Percentiles rank a stretch among this genome's conserved stretches.
Conservation (phyloP, 2,329 filamentous ascomycete genomes). For the Sarocladium oryzae region DNA sequence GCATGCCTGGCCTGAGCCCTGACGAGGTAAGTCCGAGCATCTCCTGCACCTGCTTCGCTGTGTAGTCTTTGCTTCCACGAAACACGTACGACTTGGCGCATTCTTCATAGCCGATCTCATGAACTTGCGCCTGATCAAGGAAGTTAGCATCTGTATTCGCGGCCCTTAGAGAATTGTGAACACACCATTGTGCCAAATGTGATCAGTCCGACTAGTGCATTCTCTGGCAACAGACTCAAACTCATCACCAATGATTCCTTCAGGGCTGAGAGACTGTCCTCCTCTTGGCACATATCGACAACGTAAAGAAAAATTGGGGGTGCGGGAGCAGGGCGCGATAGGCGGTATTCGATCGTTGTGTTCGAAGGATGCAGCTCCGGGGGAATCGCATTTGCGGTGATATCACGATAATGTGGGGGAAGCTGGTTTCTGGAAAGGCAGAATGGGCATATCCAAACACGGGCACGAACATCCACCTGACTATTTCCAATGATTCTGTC, state of each 20-base stretch:
- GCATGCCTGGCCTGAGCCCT: conserved; percentile 67
- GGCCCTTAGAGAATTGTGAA: not conserved
- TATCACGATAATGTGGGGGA: conserved; percentile 84
- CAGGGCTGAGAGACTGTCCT: conserved; percentile 73
- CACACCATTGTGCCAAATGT: conserved; percentile 89
- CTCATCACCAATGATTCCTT: conserved; percentile 86
- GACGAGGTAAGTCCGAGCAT: conserved; percentile 83
- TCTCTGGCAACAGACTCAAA: conserved; percentile 72
- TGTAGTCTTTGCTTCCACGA: conserved; percentile 94
- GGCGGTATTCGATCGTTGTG: conserved; percentile 84
- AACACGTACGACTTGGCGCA: conserved; percentile 99
- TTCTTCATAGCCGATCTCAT: conserved; percentile 96
- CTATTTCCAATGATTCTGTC: conserved; percentile 32
- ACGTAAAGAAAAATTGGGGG: conserved; percentile 84
- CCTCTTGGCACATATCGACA: conserved; percentile 83
- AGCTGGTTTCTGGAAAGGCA: conserved; percentile 78
- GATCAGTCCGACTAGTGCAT: conserved; percentile 75
- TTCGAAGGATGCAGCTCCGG: conserved; percentile 76
- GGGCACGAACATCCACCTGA: conserved; percentile 76
- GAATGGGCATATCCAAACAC: conserved; percentile 86
- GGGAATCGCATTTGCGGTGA: conserved; percentile 74
- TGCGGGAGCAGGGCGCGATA: conserved; percentile 75
- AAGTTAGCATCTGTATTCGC: not conserved
- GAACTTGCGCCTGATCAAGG: conserved; percentile 73
- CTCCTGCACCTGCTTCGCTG: conserved; percentile 98